These are phyloP conservation scores for Prunus persica DNA, from an alignment of 306 rosid species.

Conservation along the genomic window Prunus_persica_NCBIv2 NC_034012.1:1787001-1787500, in stretches of 20 bases:
- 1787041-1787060: conserved; percentile 14
- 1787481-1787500: too few relatives aligned
- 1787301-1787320: too few relatives aligned
- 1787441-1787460: neutral
- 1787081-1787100: conserved; percentile 45
- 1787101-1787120: neutral
- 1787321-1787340: too few relatives aligned
- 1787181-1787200: conserved; percentile 38
- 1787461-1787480: neutral
- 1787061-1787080: conserved; percentile 27
- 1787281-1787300: too few relatives aligned
- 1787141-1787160: conserved; percentile 16
- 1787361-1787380: neutral
- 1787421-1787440: neutral
- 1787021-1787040: conserved; percentile 9
- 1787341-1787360: neutral
- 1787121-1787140: conserved; percentile 33
- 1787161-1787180: too few relatives aligned
- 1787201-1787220: conserved; percentile 33
- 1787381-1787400: neutral
- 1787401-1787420: too few relatives aligned
- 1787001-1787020: conserved; percentile 11
- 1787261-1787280: neutral
- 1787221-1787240: neutral
- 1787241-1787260: conserved; percentile 20